These are phyloP conservation scores for Skeletonema tropicum DNA, from an alignment of 108 stramenopile species.

Conservation along the genomic window DNA sequence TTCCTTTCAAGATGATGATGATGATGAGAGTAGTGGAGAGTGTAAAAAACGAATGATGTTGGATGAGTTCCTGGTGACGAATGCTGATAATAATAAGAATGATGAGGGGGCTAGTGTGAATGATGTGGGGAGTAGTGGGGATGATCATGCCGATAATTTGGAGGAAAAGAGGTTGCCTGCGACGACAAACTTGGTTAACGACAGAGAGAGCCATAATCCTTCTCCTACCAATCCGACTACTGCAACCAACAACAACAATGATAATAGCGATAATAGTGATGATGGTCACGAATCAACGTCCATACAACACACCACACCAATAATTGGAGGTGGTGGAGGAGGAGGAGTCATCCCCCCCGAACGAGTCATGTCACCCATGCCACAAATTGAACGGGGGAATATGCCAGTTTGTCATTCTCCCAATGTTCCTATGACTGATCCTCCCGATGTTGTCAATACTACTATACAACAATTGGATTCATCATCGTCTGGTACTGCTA, in stretches of 20 bases:
- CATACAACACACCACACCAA: no score
- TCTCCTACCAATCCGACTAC: no score
- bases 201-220: no score
- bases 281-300: not conserved
- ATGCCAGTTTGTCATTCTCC: not conserved
- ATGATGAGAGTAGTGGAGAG: no score
- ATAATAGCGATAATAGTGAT: not conserved
- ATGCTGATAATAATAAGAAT: no score
- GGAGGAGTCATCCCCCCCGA: constrained; percentile 6
- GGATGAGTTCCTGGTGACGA: no score
- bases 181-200: not conserved
- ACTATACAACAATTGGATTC: no score
- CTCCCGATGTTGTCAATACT: not conserved
- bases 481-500: no score
- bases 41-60: no score
- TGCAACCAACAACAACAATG: no score
- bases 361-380: constrained; percentile 19
- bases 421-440: not conserved
- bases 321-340: no score
- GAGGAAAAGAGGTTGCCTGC: not conserved
- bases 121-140: not conserved
- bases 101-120: not conserved
- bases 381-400: not conserved
- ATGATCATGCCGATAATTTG: not conserved
- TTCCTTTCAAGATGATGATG: no score